These are phyloP conservation scores for Hemileia vastatrix DNA, from an alignment of 1,284 basidiomycete genomes.

Conservation along the genomic window DNA sequence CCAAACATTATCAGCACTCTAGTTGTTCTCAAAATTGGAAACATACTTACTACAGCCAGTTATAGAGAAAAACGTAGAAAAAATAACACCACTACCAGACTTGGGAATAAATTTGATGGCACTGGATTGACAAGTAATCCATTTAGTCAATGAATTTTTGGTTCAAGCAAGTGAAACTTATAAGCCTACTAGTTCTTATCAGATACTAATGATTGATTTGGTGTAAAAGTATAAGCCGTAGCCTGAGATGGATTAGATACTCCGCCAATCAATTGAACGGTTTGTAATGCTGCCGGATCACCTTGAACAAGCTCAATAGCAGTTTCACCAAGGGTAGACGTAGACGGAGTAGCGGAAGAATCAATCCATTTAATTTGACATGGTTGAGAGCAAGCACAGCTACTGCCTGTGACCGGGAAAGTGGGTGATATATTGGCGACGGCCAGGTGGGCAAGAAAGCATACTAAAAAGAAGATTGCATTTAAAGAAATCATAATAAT, in stretches of 20 bases:
- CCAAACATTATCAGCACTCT: too few relatives aligned
- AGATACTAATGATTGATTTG: background rate
- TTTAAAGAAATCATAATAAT: too few relatives aligned
- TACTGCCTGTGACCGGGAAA: slow-evolving; percentile 7
- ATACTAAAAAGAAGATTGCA: too few relatives aligned
- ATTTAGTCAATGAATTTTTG: background rate
- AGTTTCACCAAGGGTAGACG: slow-evolving; percentile 10
- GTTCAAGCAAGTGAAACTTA: background rate
- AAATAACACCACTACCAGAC: background rate
- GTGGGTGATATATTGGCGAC: slow-evolving; percentile 1
- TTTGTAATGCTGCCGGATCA: slow-evolving; percentile 3
- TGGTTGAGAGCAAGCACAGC: background rate
- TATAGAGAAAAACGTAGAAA: slow-evolving; percentile 14
- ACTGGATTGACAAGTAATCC: background rate
- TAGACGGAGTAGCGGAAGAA: background rate
- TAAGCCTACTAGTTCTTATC: slow-evolving; percentile 4
- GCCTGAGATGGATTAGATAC: slow-evolving; percentile 7
- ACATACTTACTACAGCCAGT: slow-evolving; percentile 11
- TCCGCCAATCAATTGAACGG: slow-evolving; percentile 10
- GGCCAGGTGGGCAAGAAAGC: background rate
- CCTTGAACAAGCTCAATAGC: slow-evolving; percentile 14
- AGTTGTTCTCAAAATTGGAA: background rate
- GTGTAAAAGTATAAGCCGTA: slow-evolving; percentile 11
- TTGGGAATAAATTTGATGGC: slow-evolving; percentile 12
- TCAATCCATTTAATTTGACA: slow-evolving; percentile 23